Base-by-base conservation (phyloP, 2,329 filamentous ascomycete species). In the Fusarium sp. region DNA sequence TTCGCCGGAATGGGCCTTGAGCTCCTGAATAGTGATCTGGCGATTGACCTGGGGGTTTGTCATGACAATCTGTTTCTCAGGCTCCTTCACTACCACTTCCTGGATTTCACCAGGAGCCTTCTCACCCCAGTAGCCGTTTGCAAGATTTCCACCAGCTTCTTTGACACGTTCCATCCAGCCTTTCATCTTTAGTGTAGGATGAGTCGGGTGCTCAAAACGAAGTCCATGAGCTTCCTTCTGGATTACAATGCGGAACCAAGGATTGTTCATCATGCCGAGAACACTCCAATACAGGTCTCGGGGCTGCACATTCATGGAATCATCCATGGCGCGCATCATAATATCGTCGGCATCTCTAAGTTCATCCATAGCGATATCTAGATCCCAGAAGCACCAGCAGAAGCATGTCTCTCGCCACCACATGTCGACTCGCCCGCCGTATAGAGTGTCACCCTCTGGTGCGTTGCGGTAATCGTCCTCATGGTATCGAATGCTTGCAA, bases 221-320 rank as follows among this genome's bases (percentile, higher is more conserved):
- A 97, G 79, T 9, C 75, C 79, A 43, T 74, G 61, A 1, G 83
- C 84, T 62, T 94, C 89, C 56, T 89, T 89, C 52, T 88, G 87
- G 55, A 97, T 91, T 3, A 89, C 87, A 1, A 97, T 86, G 7
- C 94, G 86, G 77, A 91, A 97, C 94, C 94, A 97, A 0, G 93
- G 92, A 72, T 97, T 97, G 79, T 97, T 97, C 94, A 97, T 97
- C 94, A 97, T 97, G 0, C 94, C 94, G 39, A 97, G 81, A 3
- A 97, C 93, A 62, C 89, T 94, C 94, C 94, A 97, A 80, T 97
- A 97, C 92, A 97, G 96, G 74, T 97, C 94, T 64, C 92, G 86
- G 6, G 94, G 94, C 76, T 97, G 93, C 0, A 92, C 83, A 78
- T 92, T 92, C 87, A 97, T 90, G 55, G 90, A 87, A 68, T 97